phyloP scores from a whole-genome alignment of 257 asterid genomes.

The Asclepias syriaca region DNA sequence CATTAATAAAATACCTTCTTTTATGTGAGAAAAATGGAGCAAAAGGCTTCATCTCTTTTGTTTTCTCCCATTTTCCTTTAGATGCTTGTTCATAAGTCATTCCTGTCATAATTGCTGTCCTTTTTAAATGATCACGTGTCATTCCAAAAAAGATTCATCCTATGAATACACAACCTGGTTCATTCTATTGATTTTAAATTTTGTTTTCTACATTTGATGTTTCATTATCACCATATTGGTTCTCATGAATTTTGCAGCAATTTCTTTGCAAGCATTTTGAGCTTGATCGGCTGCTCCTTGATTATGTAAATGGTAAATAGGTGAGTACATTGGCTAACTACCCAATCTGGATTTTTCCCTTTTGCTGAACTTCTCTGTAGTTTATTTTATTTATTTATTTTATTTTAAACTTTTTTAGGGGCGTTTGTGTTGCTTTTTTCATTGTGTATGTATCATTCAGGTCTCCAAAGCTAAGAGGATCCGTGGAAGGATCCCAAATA shows the following conservation, averaged over 20 bases:
- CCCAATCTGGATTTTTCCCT: not conserved
- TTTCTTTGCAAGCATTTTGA: conserved; percentile 78
- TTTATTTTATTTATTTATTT: too few relatives aligned
- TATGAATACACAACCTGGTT: not conserved
- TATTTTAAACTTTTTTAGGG: not conserved
- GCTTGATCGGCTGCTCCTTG: conserved; percentile 80
- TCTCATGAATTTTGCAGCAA: conserved; percentile 44
- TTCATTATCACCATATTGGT: not conserved
- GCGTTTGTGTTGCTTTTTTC: not conserved
- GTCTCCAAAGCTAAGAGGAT: not conserved
- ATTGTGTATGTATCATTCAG: not conserved
- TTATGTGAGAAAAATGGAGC: not conserved
- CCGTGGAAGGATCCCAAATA: not conserved
- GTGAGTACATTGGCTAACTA: conserved; percentile 19
- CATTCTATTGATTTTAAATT: not conserved
- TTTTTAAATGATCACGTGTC: not conserved
- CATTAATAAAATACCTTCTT: not conserved
- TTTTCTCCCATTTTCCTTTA: not conserved
- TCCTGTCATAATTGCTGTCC: not conserved
- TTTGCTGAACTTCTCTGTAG: not conserved
- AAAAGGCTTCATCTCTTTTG: not conserved
- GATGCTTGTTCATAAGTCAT: not conserved
- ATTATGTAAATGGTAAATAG: conserved; percentile 73
- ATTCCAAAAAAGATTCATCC: not conserved
- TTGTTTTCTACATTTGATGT: not conserved